Evolutionary conservation across 495 filamentous ascomycete species (phyloP).

Genomic region (Aspergillus asperescens): DNA sequence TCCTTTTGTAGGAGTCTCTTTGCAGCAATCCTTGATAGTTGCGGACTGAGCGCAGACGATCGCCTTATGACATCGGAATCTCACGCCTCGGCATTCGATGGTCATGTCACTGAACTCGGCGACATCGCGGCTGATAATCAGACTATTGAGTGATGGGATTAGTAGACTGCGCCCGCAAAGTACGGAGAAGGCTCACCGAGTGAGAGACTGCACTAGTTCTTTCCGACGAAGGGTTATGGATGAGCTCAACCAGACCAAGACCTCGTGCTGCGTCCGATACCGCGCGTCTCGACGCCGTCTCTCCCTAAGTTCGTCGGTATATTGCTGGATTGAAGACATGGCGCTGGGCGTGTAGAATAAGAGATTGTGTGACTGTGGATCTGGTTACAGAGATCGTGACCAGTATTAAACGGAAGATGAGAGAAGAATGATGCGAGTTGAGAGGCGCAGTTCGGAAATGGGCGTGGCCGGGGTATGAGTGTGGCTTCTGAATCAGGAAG

Average conservation of each 20-base stretch:
- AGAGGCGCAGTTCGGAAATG: not conserved
- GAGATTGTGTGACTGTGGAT: not conserved
- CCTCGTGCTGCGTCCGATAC: not conserved
- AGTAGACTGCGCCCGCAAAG: not conserved
- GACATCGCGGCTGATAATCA: not conserved
- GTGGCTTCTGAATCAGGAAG: not conserved
- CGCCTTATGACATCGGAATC: conserved; percentile 1
- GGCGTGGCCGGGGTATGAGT: not conserved
- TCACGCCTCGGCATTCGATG: not conserved
- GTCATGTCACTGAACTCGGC: not conserved
- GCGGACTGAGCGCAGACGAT: conserved; percentile 3
- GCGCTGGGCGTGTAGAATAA: not conserved
- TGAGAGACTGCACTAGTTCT: not conserved
- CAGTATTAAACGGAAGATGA: not conserved
- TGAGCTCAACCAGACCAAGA: not conserved
- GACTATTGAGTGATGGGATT: not conserved
- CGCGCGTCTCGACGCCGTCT: not conserved
- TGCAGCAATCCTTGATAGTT: not conserved
- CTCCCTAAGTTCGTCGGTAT: not conserved
- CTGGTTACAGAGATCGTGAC: not conserved
- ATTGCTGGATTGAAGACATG: not conserved
- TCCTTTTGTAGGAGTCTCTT: not conserved
- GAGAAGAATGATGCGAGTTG: not conserved
- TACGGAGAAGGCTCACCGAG: not conserved
- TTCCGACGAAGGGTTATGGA: not conserved